Evolutionary conservation across 1,284 basidiomycete genomes (phyloP).

Genomic region (Austroboletus novae-zelandiae): DNA sequence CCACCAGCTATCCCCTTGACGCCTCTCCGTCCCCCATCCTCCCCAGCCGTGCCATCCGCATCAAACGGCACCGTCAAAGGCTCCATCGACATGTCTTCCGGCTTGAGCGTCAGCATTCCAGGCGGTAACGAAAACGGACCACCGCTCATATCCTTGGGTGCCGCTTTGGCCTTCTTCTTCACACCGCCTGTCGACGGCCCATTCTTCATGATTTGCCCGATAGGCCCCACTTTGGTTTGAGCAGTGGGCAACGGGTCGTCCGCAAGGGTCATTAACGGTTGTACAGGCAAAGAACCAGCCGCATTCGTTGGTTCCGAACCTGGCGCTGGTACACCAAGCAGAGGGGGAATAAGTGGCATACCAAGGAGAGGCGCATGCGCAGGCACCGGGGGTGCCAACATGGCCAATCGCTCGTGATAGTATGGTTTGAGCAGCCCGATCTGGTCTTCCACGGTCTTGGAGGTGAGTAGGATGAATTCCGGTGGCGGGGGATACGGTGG

Average conservation of each 20-base stretch:
- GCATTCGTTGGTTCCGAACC: background rate
- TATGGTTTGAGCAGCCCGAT: conserved; percentile 84
- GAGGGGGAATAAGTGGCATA: conserved; percentile 19
- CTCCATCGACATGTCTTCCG: conserved; percentile 27
- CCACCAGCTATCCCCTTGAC: conserved; percentile 9
- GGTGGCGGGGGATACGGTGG: conserved; percentile 87
- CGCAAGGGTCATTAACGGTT: conserved; percentile 25
- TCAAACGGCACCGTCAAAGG: conserved; percentile 11
- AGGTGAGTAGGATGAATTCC: conserved; percentile 69
- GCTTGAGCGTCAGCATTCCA: conserved; percentile 24
- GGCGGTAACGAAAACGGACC: conserved; percentile 18
- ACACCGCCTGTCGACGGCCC: conserved; percentile 35
- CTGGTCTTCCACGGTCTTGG: conserved; percentile 66
- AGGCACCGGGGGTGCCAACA: conserved; percentile 33
- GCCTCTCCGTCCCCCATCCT: conserved; percentile 7
- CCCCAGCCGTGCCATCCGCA: conserved; percentile 1
- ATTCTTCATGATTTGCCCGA: conserved; percentile 64
- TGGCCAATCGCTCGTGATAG: conserved; percentile 60
- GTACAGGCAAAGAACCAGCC: background rate
- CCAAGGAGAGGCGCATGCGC: conserved; percentile 13
- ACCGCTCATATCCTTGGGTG: conserved; percentile 17
- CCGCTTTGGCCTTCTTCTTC: conserved; percentile 41
- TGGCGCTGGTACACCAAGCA: conserved; percentile 6
- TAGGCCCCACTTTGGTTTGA: conserved; percentile 70
- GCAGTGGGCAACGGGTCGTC: conserved; percentile 59